Percentiles rank a stretch among this genome's conserved stretches.
Conservation (phyloP, 768 basidiomycete genomes). For the Fibroporia radiculosa region DNA sequence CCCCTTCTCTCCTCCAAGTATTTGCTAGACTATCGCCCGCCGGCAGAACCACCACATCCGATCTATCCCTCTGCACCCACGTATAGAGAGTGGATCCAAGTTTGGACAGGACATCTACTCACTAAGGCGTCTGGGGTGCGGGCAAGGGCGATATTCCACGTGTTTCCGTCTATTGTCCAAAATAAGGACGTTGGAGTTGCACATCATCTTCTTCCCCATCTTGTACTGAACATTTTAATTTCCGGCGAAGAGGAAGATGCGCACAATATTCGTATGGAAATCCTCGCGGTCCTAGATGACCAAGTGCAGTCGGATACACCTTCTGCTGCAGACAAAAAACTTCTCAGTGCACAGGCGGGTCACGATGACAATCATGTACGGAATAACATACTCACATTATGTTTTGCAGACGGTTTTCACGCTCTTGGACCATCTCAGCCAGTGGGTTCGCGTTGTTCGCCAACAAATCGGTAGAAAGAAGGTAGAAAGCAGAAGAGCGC, state of each 20-base stretch:
- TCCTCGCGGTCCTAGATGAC: slow-evolving; percentile 77
- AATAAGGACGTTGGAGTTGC: slow-evolving; percentile 95
- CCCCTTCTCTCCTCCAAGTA: slow-evolving; percentile 74
- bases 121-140: slow-evolving; percentile 46
- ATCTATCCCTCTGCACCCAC: slow-evolving; percentile 73
- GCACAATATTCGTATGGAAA: slow-evolving; percentile 62
- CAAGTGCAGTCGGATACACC: slow-evolving; percentile 60
- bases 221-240: slow-evolving; percentile 79
- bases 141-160: slow-evolving; percentile 66
- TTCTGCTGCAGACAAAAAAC: slow-evolving; percentile 68
- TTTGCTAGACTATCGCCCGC: slow-evolving; percentile 23
- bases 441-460: slow-evolving; percentile 74
- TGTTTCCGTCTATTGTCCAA: slow-evolving; percentile 69
- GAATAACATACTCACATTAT: not conserved
- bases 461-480: slow-evolving; percentile 50
- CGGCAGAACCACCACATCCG: slow-evolving; percentile 46
- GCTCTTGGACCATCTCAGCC: slow-evolving; percentile 90
- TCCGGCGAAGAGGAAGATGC: slow-evolving; percentile 60
- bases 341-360: slow-evolving; percentile 88
- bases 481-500: slow-evolving; percentile 39
- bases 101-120: slow-evolving; percentile 82
- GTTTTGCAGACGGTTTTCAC: slow-evolving; percentile 74
- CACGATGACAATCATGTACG: not conserved
- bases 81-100: slow-evolving; percentile 94
- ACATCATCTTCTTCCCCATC: slow-evolving; percentile 82